Base-by-base conservation (phyloP, 2,329 filamentous ascomycete species). In the Colletotrichum shisoi region DNA sequence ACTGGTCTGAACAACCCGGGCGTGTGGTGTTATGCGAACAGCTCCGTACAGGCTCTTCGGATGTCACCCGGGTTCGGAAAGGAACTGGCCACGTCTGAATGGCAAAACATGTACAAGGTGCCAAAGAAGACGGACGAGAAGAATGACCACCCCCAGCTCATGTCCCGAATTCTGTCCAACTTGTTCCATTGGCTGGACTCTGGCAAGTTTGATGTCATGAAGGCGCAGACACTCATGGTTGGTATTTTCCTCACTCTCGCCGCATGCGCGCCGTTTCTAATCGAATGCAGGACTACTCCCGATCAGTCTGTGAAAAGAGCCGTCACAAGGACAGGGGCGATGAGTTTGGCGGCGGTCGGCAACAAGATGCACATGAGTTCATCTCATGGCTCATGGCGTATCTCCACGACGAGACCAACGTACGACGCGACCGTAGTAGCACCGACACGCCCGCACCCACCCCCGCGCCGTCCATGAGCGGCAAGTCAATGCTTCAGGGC, bases 341-440 rank as follows among this genome's bases (percentile, higher is more conserved):
- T 39, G 71, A 85, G 7, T 95, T 93, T 80, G 91, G 89, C 15
- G 89, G 92, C 46, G 83, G 84, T 27, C 81, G 87, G 57, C 94
- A 98, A 75, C 95, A 98, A 78, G 95, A 99, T 74, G 91, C 93
- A 1, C 91, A 94, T 71, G 95, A 98, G 73, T 96, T 96, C 71
- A 89, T 94, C 71, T 88, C 89, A 52, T 97, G 96, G 74, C 77
- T 97, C 31, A 84, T 96, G 44, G 89, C 92, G 60, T 89, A 91
- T 71, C 82, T 98, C 13, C 90, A 94, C 72, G 91, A 95, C 74
- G 95, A 99, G 77, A 89, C 96, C 5, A 96, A 97, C 75, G 76
- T 75, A 31, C 76, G 77, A 15, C 79, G 82, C n/a, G 81, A 70
- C 71, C 70, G 56, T 34, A 59, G 56, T 19, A 19, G 46, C 15